phyloP scores from a whole-genome alignment of 2,329 filamentous ascomycete genomes.

The Microascus cirrosus region DNA sequence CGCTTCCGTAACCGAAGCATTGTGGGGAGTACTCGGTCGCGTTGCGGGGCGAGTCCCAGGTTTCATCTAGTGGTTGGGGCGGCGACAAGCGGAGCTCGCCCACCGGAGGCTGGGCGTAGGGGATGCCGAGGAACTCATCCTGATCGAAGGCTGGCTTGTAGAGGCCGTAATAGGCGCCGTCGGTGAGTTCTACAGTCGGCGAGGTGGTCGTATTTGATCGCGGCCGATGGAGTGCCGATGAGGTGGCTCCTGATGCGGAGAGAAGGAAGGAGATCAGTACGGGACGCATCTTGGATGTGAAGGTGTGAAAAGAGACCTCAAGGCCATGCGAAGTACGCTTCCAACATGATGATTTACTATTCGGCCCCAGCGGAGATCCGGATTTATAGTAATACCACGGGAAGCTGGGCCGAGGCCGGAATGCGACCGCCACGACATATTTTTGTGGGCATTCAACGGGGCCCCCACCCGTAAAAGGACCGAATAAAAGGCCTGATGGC shows the following conservation, averaged over 20 bases:
- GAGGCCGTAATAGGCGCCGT: conserved; percentile 35
- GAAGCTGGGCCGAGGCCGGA: no score
- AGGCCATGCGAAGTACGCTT: no score
- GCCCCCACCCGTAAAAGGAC: no score
- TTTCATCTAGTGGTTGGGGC: conserved; percentile 34
- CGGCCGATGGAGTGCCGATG: background rate
- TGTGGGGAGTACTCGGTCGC: conserved; percentile 34
- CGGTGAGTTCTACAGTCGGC: conserved; percentile 11
- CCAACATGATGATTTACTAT: no score
- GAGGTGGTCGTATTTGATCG: background rate
- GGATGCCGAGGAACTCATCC: conserved; percentile 42
- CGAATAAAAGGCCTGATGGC: no score
- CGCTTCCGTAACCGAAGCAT: conserved; percentile 38
- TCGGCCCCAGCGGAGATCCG: no score
- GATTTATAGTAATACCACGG: no score
- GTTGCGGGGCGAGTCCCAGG: conserved; percentile 25
- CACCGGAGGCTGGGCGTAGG: conserved; percentile 40
- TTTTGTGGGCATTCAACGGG: no score
- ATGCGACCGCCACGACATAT: no score
- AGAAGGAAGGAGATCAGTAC: background rate
- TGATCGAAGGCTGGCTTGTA: conserved; percentile 22
- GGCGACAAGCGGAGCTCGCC: conserved; percentile 40
- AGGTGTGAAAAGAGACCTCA: background rate
- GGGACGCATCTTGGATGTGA: background rate
- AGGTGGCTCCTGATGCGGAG: background rate